Base-by-base conservation (phyloP, 495 filamentous ascomycete genomes). In the Penicillium diatomitis region DNA sequence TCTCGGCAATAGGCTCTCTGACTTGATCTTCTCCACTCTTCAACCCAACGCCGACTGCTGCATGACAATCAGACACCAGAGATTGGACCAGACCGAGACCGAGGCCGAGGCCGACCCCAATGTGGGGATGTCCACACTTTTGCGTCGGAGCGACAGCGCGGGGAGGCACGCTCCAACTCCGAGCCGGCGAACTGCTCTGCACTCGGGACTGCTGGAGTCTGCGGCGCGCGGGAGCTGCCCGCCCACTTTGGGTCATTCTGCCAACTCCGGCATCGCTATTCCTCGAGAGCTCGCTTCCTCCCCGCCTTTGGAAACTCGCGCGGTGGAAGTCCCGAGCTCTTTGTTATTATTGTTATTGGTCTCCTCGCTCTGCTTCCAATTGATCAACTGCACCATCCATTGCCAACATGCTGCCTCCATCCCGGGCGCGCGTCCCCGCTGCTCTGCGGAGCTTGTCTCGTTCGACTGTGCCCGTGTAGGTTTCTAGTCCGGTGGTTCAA, bases 371-470 rank as follows among this genome's bases (percentile, higher is more conserved):
- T 32, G 31, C 32, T 38, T 43, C 47, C 43, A 51, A 3, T 45
- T 45, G 9, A 28, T 54, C 51, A 62, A 20, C 20, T 20, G 20
- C 20, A 20, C 20, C 0, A 20, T 20, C 20, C 20, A 20, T 20
- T 20, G 20, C 20, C 20, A 20, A 50, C 56, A 74, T 74, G 70
- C 61, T 74, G 55, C 53, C 69, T 44, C 70, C 67, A 55, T 61
- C 64, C 32, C 57, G 69, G 57, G 69, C 66, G 37, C 70, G 70
- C 10, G 38, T 70, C 62, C 68, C 70, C 57, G 64, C 64, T 44
- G 64, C 67, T 62, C 60, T 72, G 46, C 69, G 68, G 55, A 64
- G 62, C 58, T 49, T 69, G 53, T 54, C 61, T 41, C 42, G 48
- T 35, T 48, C 62, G 39, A 50, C 50, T 47, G 49, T 43, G 45